phyloP scores from a whole-genome alignment of 108 stramenopile species.

The Skeletonema marinoi region DNA sequence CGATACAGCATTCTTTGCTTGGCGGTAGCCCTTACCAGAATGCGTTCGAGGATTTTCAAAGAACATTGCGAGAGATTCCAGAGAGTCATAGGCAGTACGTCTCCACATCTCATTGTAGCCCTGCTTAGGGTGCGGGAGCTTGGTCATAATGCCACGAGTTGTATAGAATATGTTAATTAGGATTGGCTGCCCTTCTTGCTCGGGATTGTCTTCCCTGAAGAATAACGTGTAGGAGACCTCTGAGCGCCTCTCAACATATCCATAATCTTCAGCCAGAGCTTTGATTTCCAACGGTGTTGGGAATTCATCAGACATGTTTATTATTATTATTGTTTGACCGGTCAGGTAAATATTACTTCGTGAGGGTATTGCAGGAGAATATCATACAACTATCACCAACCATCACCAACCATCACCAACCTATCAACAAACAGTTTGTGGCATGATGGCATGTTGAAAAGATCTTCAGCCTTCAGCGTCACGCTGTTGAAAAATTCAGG shows the following conservation, averaged over 20 bases:
- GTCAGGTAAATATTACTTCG: too few species aligned
- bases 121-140: conserved; percentile 16
- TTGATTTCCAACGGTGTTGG: neutral
- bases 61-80: conserved; percentile 12
- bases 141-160: conserved; percentile 27
- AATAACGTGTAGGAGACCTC: conserved; percentile 12
- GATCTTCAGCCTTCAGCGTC: too few species aligned
- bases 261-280: conserved; percentile 1
- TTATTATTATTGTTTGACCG: neutral
- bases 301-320: neutral
- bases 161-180: conserved; percentile 31
- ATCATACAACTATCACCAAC: too few species aligned
- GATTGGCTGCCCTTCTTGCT: neutral
- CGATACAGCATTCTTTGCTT: conserved; percentile 19
- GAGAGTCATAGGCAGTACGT: conserved; percentile 10
- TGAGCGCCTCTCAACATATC: conserved; percentile 7
- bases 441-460: too few species aligned
- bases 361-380: too few species aligned
- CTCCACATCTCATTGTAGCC: conserved; percentile 30
- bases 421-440: too few species aligned
- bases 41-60: conserved; percentile 25
- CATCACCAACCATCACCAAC: too few species aligned
- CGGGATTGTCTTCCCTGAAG: conserved; percentile 5
- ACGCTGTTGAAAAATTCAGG: too few species aligned
- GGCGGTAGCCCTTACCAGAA: conserved; percentile 16